Evolutionary conservation across 768 basidiomycete species (phyloP), one percentile per base, ranked within the genome.

Genomic region (Lentinus brumalis): DNA sequence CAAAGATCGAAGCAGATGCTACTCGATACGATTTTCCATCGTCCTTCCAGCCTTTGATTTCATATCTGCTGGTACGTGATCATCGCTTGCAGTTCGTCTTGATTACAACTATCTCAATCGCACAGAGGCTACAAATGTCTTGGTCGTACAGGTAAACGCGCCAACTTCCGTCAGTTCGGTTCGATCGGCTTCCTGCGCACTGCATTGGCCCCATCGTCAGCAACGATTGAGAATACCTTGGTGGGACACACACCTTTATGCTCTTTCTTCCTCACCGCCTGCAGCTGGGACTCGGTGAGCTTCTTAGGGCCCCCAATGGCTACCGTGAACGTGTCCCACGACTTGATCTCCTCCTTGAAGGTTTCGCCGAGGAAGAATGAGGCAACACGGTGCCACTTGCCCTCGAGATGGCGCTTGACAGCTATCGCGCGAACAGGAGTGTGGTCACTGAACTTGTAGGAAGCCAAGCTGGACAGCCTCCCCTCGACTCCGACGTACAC

Each of bases 171-270:
- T 44, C 42, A 57, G 39, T 57, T 50, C 8, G 46, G 47, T 50
- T 57, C 56, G 7, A 57, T 57, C n/a, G 56, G 56, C 39, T 57
- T 57, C 40, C 56, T 49, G 47, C 56, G 56, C 5, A 57, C 49
- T 57, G 31, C 8, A 44, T n/a, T 6, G 5, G 2, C 29, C 30
- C 8, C 30, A 32, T 8, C 32, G 30, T 44, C 14, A 21, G 54
- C 21, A 30, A 14, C 18, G 12, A 14, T 16, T 2, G 35, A 50
- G 2, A 29, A 21, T 1, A 53, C 6, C 15, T 2, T 16, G 26
- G 30, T 16, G n/a, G 11, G 2, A 11, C 5, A 21, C 50, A 42
- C 32, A 58, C 57, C 42, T 58, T 45, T 58, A 41, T 44, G 42
- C 4, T 58, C 57, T 21, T 44, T 44, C 50, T 52, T 51, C 41